A percentile compares a stretch with the other conserved stretches of the same genome.
phyloP scores from a whole-genome alignment of 2,329 filamentous ascomycete species.

The Nothomitra cinnamomea region DNA sequence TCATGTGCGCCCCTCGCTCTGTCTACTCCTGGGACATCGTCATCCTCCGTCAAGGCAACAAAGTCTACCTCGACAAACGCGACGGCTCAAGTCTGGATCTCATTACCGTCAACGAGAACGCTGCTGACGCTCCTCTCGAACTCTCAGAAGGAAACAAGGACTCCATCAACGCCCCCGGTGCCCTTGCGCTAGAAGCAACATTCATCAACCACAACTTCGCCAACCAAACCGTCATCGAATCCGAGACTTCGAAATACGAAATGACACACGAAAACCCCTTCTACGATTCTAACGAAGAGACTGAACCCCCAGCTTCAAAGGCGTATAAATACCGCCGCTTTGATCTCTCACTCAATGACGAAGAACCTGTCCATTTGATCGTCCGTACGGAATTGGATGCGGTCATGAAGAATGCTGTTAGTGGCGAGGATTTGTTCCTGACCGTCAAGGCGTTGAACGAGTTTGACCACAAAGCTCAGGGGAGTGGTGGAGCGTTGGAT shows the following conservation, averaged over 20 bases:
- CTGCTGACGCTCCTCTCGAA: constrained; percentile 83
- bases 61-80: constrained; percentile 98
- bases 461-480: constrained; percentile 96
- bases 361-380: constrained; percentile 82
- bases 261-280: constrained; percentile 90
- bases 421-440: constrained; percentile 77
- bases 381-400: constrained; percentile 93
- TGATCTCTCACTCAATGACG: constrained; percentile 84
- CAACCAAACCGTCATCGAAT: constrained; percentile 84
- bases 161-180: constrained; percentile 79
- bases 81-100: constrained; percentile 89
- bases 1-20: constrained; percentile 94
- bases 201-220: constrained; percentile 99
- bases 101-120: constrained; percentile 98
- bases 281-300: constrained; percentile 87
- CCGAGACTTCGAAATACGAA: constrained; percentile 56
- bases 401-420: constrained; percentile 86
- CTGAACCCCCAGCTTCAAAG: constrained; percentile 86
- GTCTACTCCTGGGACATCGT: constrained; percentile 98
- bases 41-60: constrained; percentile 81
- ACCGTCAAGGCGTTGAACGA: constrained; percentile 96
- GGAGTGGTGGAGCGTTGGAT: constrained; percentile 85
- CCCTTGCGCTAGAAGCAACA: constrained; percentile 89
- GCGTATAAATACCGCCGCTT: constrained; percentile 97
- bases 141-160: constrained; percentile 86